phyloP scores from a whole-genome alignment of 148 eudicot species.

The Amaranthus hypochondriacus region DNA sequence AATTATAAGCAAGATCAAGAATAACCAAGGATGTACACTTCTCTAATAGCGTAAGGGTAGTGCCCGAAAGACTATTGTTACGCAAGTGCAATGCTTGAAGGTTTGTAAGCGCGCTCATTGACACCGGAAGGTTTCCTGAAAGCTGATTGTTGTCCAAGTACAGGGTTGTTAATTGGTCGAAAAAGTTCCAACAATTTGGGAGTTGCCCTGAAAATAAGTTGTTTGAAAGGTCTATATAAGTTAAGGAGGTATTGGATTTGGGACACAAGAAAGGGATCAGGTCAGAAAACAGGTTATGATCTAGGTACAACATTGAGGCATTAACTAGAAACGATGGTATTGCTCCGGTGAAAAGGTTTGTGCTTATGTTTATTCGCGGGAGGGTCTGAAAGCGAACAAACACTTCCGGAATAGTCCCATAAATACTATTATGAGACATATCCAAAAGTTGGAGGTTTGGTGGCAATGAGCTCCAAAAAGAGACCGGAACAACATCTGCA shows the following conservation, averaged over 20 bases:
- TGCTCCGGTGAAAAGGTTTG: slow-evolving; percentile 19
- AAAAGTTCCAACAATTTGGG: slow-evolving; percentile 22
- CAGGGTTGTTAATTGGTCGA: not conserved
- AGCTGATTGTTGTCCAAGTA: slow-evolving; percentile 10
- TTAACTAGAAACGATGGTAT: slow-evolving; percentile 18
- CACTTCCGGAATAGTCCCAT: slow-evolving; percentile 14
- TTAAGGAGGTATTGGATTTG: not conserved
- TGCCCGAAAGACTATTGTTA: slow-evolving; percentile 18
- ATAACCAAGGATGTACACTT: slow-evolving; percentile 14
- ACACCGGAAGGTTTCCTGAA: slow-evolving; percentile 4
- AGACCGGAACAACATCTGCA: slow-evolving; percentile 10
- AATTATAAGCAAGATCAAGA: slow-evolving; percentile 13
- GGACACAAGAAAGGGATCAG: slow-evolving; percentile 9
- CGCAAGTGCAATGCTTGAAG: slow-evolving; percentile 10
- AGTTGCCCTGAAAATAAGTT: slow-evolving; percentile 23
- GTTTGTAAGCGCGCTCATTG: not conserved
- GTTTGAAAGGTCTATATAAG: slow-evolving; percentile 8
- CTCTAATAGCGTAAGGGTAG: not conserved
- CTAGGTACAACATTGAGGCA: slow-evolving; percentile 4
- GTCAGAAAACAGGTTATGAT: slow-evolving; percentile 18
- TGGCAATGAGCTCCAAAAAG: slow-evolving; percentile 20
- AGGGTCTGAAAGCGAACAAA: not conserved
- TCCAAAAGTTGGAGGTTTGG: not conserved
- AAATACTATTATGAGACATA: slow-evolving; percentile 16
- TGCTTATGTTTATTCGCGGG: slow-evolving; percentile 18